These are phyloP conservation scores for Ceratobasidium sp. DNA, from an alignment of 1,284 basidiomycete species.

Conservation along the genomic window DNA sequence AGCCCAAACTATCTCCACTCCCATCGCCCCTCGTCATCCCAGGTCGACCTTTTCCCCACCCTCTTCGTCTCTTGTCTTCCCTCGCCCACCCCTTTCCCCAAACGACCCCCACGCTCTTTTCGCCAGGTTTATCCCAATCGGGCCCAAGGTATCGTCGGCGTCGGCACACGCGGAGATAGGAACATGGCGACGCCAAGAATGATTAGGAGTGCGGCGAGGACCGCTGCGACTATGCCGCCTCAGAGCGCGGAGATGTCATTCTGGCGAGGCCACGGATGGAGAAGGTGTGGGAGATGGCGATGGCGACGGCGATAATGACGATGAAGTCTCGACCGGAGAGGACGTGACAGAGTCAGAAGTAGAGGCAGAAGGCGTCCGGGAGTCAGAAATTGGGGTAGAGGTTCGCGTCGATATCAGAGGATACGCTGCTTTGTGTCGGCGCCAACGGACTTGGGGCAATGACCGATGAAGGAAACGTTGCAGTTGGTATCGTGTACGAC, in stretches of 20 bases:
- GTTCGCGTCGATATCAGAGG: neutral
- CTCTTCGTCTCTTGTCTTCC: slow-evolving; percentile 13
- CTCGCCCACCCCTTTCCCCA: slow-evolving; percentile 40
- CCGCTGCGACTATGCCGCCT: slow-evolving; percentile 24
- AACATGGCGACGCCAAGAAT: slow-evolving; percentile 22
- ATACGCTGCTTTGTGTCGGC: neutral
- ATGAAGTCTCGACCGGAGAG: neutral
- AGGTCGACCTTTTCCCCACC: neutral
- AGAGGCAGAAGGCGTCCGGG: neutral
- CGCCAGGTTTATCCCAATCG: slow-evolving; percentile 5
- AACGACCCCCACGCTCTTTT: slow-evolving; percentile 25
- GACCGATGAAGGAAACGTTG: slow-evolving; percentile 30
- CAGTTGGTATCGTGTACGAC: slow-evolving; percentile 39
- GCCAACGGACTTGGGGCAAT: slow-evolving; percentile 12
- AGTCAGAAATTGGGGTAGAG: neutral
- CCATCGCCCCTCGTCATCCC: neutral
- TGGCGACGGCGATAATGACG: neutral
- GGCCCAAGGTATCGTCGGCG: slow-evolving; percentile 14
- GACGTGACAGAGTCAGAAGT: neutral
- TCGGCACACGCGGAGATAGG: slow-evolving; percentile 16
- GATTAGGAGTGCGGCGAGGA: slow-evolving; percentile 8
- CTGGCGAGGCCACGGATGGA: neutral
- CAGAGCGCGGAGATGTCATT: slow-evolving; percentile 6
- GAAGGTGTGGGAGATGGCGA: neutral
- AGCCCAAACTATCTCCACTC: neutral